Percentiles rank a stretch among this genome's conserved stretches.
Evolutionary conservation across 192 early-diverging fungal species (phyloP).

Genomic region (Dimargaris cristalligena): DNA sequence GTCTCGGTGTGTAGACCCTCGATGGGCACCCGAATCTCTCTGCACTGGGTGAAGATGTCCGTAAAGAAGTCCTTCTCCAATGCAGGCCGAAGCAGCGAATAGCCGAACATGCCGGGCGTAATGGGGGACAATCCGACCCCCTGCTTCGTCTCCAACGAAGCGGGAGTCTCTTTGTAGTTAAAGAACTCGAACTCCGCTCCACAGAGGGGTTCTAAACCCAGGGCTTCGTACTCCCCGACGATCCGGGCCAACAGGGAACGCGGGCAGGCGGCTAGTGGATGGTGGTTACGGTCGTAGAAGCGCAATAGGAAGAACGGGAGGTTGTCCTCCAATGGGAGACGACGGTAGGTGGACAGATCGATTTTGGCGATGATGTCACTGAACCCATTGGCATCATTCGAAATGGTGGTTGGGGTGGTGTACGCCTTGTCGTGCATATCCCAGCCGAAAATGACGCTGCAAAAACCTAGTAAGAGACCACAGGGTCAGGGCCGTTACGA

Average conservation of each 20-base stretch:
- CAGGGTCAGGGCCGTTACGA: no score
- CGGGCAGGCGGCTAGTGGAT: constrained; percentile 46
- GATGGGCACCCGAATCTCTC: constrained; percentile 37
- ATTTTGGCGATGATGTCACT: constrained; percentile 45
- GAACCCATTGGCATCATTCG: constrained; percentile 29
- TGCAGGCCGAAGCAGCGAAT: constrained; percentile 47
- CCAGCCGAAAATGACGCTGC: constrained; percentile 64
- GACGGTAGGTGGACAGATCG: constrained; percentile 43
- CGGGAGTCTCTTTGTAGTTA: constrained; percentile 65
- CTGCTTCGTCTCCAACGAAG: constrained; percentile 40
- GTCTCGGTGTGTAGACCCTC: constrained; percentile 74
- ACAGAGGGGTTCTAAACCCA: constrained; percentile 24
- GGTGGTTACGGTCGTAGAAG: constrained; percentile 37
- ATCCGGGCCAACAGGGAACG: constrained; percentile 34
- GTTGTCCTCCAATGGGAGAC: constrained; percentile 57
- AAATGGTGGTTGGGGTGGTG: constrained; percentile 22
- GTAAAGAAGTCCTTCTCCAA: constrained; percentile 53
- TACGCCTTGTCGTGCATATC: constrained; percentile 60
- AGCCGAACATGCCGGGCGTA: constrained; percentile 72
- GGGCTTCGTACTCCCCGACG: constrained; percentile 21
- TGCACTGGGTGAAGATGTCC: constrained; percentile 44
- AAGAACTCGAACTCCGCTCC: constrained; percentile 63
- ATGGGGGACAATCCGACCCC: constrained; percentile 35
- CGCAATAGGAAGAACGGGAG: constrained; percentile 55
- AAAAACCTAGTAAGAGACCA: constrained; percentile 36